Base-by-base conservation (phyloP, 257 asterid species). In the Leonotis leonurus region DNA sequence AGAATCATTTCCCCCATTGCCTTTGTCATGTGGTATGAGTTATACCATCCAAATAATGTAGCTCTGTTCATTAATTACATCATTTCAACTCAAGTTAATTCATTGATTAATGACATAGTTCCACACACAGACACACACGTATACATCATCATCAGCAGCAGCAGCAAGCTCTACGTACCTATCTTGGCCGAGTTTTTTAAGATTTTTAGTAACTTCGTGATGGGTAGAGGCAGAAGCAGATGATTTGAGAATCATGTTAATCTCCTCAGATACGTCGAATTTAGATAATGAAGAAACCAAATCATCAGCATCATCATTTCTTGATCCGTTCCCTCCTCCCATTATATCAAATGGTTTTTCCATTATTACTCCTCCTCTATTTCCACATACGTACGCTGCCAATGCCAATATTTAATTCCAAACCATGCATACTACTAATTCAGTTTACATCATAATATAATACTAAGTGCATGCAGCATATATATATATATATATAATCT, bases 1-100 rank as follows among this genome's bases (percentile, higher is more conserved):
- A 83, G 67, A 26, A 60, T 22, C 89, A 83, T 83, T 58, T 83
- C 89, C 0, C 79, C 86, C 78, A 80, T 77, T 0, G 82, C 82
- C 35, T 83, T 83, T 0, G 84, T 77, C 61, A 83, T 36, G 11
- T 74, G 77, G 56, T 83, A 83, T 29, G 81, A 41, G 39, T 77
- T 73, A 14, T 62, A 62, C 82, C 80, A 83, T 65, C 89, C 89
- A 37, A 51, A 73, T 0, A 37, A 5, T 12, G 53, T 41, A 7
- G 86, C 84, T 20, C 89, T 82, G 62, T 33, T 13, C 18, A 6
- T 14, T 9, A 7, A 33, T 17, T 7, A 6, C 3, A 25, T 17
- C 6, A 21, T 49, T 18, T 8, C 20, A 27, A 8, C 2, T 0
- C 7, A 4, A 1, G 0, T 18, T 7, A 18, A 18, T n/a, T n/a